Percentiles rank a stretch among this genome's conserved stretches.
Conservation (phyloP, 192 early-diverging fungal species). For the Podila horticola region DNA sequence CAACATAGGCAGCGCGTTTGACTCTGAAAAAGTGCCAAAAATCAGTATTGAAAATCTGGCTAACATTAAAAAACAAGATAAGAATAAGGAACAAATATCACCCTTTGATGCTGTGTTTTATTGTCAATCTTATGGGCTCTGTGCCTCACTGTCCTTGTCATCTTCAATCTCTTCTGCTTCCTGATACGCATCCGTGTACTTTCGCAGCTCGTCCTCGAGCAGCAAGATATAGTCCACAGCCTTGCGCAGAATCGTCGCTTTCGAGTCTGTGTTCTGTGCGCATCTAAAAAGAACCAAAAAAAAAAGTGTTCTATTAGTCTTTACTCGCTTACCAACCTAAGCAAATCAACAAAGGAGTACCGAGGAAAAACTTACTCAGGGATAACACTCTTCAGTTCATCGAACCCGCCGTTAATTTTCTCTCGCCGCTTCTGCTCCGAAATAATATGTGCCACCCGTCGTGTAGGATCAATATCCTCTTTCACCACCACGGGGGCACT, state of each 20-base stretch:
- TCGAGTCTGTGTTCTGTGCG: constrained; percentile 40
- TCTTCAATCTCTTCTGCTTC: constrained; percentile 11
- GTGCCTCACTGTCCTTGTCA: background rate
- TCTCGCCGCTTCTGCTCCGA: constrained; percentile 57
- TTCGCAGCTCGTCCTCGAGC: constrained; percentile 38
- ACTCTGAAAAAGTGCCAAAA: too few relatives aligned
- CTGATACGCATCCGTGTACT: constrained; percentile 38
- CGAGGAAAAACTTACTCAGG: constrained; percentile 24
- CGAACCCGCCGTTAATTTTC: constrained; percentile 58
- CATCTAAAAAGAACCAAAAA: constrained; percentile 12
- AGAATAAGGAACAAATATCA: too few relatives aligned
- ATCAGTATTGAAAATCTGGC: too few relatives aligned
- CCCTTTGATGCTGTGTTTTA: too few relatives aligned
- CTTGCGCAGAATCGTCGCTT: constrained; percentile 46
- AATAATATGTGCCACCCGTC: constrained; percentile 54
- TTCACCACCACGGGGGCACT: constrained; percentile 4
- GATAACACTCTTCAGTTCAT: constrained; percentile 55
- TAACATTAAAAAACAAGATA: too few relatives aligned
- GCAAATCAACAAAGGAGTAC: constrained; percentile 4
- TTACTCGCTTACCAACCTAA: too few relatives aligned
- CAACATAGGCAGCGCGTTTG: too few relatives aligned
- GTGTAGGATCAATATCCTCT: constrained; percentile 39
- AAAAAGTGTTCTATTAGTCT: background rate
- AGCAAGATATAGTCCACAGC: constrained; percentile 39
- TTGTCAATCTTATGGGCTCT: too few relatives aligned